These are phyloP conservation scores for Cocos nucifera DNA, from an alignment of 176 grass and related monocot species.

Conservation along the genomic window DNA sequence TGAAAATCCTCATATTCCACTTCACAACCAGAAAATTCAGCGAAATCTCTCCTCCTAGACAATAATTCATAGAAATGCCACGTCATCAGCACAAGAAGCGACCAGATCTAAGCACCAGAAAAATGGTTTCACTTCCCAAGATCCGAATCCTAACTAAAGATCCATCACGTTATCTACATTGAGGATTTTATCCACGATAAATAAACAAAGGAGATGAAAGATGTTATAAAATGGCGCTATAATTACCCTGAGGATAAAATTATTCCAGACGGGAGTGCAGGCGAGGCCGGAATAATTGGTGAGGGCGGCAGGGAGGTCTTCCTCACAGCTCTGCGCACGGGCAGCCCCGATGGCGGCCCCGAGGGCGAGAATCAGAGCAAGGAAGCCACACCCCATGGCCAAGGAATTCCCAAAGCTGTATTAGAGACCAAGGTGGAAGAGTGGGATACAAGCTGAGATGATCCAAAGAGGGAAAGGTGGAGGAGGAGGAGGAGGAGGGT, in stretches of 20 bases:
- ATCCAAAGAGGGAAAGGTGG: too few species aligned
- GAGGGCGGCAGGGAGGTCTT: constrained; percentile 36
- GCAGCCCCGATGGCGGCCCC: constrained; percentile 18
- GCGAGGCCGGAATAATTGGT: constrained; percentile 60
- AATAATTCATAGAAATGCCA: too few species aligned
- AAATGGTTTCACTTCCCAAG: too few species aligned
- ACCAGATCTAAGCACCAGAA: too few species aligned
- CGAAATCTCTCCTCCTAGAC: too few species aligned
- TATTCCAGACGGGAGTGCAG: constrained; percentile 77
- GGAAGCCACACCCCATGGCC: constrained; percentile 29
- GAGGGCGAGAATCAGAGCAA: constrained; percentile 28
- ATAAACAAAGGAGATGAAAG: neutral
- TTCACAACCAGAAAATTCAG: too few species aligned
- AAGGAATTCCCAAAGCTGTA: too few species aligned
- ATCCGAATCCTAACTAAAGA: too few species aligned
- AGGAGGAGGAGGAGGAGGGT: too few species aligned
- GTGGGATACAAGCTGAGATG: neutral
- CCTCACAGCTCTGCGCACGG: constrained; percentile 45
- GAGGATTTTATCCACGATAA: neutral
- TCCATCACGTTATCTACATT: neutral
- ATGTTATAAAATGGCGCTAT: neutral
- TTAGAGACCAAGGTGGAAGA: neutral
- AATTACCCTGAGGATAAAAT: constrained; percentile 73
- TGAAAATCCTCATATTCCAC: too few species aligned
- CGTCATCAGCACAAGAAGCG: too few species aligned